Evolutionary conservation across 768 basidiomycete species (phyloP), one percentile per base, ranked within the genome.

Genomic region (Suillus bovinus): DNA sequence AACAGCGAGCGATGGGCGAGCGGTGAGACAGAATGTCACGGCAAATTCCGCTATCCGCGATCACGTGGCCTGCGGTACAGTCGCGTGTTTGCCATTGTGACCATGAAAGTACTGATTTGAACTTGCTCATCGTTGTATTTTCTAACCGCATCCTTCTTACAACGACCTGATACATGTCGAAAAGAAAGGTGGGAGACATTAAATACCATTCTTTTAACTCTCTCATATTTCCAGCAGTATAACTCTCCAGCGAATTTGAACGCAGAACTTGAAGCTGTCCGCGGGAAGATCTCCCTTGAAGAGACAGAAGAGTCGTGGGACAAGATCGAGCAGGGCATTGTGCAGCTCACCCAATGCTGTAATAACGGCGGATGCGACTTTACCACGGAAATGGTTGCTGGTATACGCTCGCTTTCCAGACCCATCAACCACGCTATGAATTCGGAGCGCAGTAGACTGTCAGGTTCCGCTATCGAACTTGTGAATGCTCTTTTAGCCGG

Each of bases 291-390:
- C 22, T 69, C 76, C 59, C 77, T 84, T 16, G 69, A 79, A 38
- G 92, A 94, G 72, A 85, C 89, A 4, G 92, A 94, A 71, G 90
- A 94, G 33, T 85, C 85, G 16, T 94, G 92, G 92, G 89, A 92
- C 61, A 78, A 73, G 20, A 89, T 93, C 53, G 72, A 81, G 3
- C 78, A 81, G 39, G 80, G 80, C 5, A 69, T 91, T 56, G 60
- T 68, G 24, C 71, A 77, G 16, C 72, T 93, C 24, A 79, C 79
- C 2, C 71, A 74, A 6, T 71, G 88, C 6, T 84, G 80, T 64
- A 79, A 80, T 39, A 80, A 83, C 58, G 84, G 83, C 27, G 86
- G 79, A 20, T 81, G 79, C 66, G 82, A 85, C 38, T 79, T 79
- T 54, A 78, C 85, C 14, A 61, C 77, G 4, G 84, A 87, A 49